Percentiles rank a stretch among this genome's conserved stretches.
Evolutionary conservation across 805 yeast genomes (phyloP).

Genomic region (Hanseniaspora meyeri): DNA sequence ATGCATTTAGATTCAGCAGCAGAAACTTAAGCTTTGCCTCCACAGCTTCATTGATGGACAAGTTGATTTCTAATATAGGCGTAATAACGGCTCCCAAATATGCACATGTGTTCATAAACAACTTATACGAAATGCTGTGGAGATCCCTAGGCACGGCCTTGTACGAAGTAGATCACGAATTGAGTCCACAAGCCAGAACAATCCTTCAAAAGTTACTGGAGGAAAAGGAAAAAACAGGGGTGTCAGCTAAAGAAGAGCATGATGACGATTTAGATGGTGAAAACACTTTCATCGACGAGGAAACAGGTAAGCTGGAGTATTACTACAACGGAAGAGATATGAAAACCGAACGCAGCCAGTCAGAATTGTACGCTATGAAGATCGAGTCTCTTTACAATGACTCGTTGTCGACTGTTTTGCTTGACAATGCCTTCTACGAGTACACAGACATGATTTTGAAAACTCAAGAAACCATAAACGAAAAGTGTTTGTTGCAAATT

Average conservation of each 20-base stretch:
- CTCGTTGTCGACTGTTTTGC: background rate
- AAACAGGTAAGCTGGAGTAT: background rate
- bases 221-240: background rate
- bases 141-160: background rate
- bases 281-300: background rate
- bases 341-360: background rate
- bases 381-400: background rate
- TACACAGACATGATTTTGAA: background rate
- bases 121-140: background rate
- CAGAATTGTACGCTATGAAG: background rate
- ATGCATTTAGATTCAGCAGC: conserved; percentile 5
- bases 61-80: background rate
- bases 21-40: background rate
- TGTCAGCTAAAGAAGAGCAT: background rate
- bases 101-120: background rate
- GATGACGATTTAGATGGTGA: background rate
- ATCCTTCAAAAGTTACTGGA: background rate
- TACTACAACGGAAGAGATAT: background rate
- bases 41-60: background rate
- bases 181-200: background rate
- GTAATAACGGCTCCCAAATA: background rate
- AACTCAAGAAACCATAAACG: background rate
- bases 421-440: background rate
- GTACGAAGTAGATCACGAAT: background rate
- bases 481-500: background rate